Evolutionary conservation across 2,329 filamentous ascomycete species (phyloP).

Genomic region (Aspergillus tanneri): DNA sequence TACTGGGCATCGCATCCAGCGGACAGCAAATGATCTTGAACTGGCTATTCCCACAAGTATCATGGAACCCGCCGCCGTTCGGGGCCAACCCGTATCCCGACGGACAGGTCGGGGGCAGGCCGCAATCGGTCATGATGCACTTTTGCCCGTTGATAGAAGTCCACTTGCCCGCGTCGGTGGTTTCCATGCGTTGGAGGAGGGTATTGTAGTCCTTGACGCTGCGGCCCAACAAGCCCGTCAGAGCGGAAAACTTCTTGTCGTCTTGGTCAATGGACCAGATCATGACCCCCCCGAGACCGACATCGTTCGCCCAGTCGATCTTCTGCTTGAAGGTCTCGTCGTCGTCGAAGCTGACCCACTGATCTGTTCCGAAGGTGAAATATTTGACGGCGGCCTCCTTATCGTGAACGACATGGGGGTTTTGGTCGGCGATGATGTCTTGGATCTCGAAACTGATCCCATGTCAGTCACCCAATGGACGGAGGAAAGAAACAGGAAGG

Average conservation of each 20-base stretch:
- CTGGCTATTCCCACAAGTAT: neutral
- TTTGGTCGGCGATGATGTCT: neutral
- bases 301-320: constrained; percentile 31
- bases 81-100: constrained; percentile 1
- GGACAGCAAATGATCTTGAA: constrained; percentile 7
- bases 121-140: constrained; percentile 6
- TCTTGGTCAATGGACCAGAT: constrained; percentile 17
- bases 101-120: neutral
- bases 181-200: neutral
- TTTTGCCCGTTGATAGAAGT: constrained; percentile 5
- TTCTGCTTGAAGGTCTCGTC: constrained; percentile 37
- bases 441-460: constrained; percentile 1
- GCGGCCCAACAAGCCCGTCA: neutral
- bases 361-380: constrained; percentile 21
- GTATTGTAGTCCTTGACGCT: neutral
- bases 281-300: constrained; percentile 31
- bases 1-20: neutral
- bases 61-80: neutral
- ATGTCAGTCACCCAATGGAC: neutral
- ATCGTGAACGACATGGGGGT: constrained; percentile 13
- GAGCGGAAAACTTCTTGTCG: neutral
- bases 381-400: constrained; percentile 25
- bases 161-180: neutral
- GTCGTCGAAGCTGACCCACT: constrained; percentile 37
- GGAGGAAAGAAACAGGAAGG: constrained; percentile 1